Conservation (phyloP, 1,284 basidiomycete species). For the Athelia psychrophila region DNA sequence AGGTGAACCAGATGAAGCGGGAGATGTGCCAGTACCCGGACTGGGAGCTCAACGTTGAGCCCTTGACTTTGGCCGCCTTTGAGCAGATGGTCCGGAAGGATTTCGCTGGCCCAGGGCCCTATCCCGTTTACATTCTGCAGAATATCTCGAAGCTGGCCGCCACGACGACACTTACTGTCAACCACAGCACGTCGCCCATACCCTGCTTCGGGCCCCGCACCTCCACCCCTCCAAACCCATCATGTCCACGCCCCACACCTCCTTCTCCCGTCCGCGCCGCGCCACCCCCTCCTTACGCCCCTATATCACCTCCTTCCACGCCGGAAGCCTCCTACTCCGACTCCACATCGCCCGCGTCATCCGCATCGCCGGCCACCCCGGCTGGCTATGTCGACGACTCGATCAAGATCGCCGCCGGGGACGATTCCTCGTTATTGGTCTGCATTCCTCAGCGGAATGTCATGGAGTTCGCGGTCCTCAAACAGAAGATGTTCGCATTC, state of each 20-base stretch:
- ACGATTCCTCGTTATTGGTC: conserved; percentile 27
- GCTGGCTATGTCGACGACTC: conserved; percentile 22
- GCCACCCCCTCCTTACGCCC: conserved; percentile 19
- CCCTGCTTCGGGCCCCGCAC: conserved; percentile 40
- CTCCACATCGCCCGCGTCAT: neutral
- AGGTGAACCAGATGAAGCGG: conserved; percentile 96
- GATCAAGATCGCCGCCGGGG: neutral
- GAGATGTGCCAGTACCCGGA: conserved; percentile 93
- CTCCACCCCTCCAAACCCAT: neutral
- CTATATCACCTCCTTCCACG: conserved; percentile 13
- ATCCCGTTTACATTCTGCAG: conserved; percentile 55
- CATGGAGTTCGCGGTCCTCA: conserved; percentile 15
- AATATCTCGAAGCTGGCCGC: conserved; percentile 35
- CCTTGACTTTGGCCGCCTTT: conserved; percentile 63
- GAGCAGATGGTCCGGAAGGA: conserved; percentile 60
- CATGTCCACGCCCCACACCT: conserved; percentile 18
- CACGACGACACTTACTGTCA: conserved; percentile 26
- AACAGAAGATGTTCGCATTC: conserved; percentile 35
- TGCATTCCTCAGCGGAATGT: conserved; percentile 3
- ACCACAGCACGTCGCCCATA: conserved; percentile 43
- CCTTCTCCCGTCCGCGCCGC: conserved; percentile 29
- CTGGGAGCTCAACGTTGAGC: conserved; percentile 85
- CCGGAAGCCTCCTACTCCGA: neutral
- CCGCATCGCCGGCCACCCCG: conserved; percentile 32
- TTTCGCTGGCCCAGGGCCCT: conserved; percentile 52